Percentiles rank a stretch among this genome's conserved stretches.
Conservation (phyloP, 306 rosid species). For the Crataegus laevigata region DNA sequence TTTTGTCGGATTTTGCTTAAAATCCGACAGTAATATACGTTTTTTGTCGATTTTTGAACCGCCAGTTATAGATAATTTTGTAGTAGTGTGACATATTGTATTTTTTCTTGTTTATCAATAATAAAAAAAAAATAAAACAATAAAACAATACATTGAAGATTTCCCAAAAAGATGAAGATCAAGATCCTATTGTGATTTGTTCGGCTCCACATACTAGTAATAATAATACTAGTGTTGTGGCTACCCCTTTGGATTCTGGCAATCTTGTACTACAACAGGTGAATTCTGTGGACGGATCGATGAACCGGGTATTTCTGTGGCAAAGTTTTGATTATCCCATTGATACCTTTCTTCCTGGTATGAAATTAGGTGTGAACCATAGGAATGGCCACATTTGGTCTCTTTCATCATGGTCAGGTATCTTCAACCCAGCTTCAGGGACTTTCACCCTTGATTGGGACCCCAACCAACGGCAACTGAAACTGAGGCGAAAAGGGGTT, state of each 20-base stretch:
- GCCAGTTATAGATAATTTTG: too few relatives aligned
- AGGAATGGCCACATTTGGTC: background rate
- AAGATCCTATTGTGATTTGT: background rate
- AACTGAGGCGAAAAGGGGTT: background rate
- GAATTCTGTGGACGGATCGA: background rate
- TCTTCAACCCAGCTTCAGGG: background rate
- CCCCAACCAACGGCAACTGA: background rate
- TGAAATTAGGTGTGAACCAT: background rate
- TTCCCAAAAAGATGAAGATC: background rate
- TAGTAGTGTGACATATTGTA: too few relatives aligned
- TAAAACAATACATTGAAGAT: background rate
- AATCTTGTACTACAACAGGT: constrained; percentile 1
- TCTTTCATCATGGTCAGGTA: background rate
- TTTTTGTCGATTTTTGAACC: too few relatives aligned
- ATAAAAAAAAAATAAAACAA: too few relatives aligned
- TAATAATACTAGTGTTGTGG: background rate
- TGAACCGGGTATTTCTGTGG: background rate
- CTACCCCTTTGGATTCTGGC: background rate
- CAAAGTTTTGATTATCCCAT: constrained; percentile 2
- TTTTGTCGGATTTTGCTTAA: too few relatives aligned
- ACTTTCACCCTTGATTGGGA: background rate
- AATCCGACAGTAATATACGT: too few relatives aligned
- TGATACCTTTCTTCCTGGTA: background rate
- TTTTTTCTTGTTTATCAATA: too few relatives aligned
- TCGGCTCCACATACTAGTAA: background rate